phyloP scores from a whole-genome alignment of 108 stramenopile species.

The Aurantiochytrium sp. region DNA sequence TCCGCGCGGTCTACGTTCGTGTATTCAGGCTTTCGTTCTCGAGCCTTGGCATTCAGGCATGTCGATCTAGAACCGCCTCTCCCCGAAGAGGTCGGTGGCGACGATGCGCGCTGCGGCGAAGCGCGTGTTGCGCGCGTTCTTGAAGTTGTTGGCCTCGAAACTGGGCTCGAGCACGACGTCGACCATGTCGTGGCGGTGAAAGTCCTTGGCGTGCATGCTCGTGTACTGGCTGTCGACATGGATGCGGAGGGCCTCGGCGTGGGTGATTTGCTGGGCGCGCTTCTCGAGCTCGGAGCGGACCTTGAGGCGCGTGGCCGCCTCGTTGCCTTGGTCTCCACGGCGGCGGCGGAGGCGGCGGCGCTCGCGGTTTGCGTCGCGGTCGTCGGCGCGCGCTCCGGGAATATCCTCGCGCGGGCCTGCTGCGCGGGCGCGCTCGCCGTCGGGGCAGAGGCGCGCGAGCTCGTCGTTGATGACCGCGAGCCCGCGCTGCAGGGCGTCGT shows the following conservation, averaged over 20 bases:
- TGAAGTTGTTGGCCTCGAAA: background rate
- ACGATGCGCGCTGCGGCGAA: background rate
- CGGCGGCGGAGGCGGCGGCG: background rate
- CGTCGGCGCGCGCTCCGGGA: too few species aligned
- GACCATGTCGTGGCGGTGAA: background rate
- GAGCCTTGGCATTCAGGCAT: too few species aligned
- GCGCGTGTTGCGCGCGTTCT: background rate
- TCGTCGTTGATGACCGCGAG: background rate
- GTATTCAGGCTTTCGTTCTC: too few species aligned
- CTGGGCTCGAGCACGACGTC: background rate
- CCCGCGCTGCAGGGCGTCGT: background rate
- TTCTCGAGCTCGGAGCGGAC: conserved; percentile 18
- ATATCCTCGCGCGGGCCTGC: too few species aligned
- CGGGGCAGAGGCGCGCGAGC: background rate
- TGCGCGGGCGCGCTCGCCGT: background rate
- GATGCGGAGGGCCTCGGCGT: background rate
- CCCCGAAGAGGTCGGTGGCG: background rate
- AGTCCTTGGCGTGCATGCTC: background rate
- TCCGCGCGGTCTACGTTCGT: too few species aligned
- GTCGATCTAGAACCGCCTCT: too few species aligned
- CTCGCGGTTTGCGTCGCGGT: background rate
- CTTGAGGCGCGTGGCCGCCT: background rate
- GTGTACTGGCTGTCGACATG: background rate
- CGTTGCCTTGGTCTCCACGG: background rate
- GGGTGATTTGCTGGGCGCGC: background rate